Base-by-base conservation (phyloP, 345 rosid species). In the Sapria himalayana region DNA sequence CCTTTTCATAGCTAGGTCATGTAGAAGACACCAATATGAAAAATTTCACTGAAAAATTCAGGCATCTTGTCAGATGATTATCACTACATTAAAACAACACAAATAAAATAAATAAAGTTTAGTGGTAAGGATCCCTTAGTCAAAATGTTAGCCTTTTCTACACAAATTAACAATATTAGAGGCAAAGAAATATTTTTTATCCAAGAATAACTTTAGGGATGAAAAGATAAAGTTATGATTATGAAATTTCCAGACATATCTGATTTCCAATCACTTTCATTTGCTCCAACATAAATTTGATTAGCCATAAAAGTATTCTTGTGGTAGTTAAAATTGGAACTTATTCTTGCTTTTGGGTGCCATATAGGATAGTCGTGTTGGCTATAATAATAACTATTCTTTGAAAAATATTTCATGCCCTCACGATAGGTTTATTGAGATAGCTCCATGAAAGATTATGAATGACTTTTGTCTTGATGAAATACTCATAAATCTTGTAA, bases 1-100 rank as follows among this genome's bases (percentile, higher is more conserved):
- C 21, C 10, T 52, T 46, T 16, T 46, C 53, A 27, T 38, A 32
- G 38, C 17, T 2, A 18, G 42, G 38, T 58, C 57, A 22, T 51
- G 25, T 8, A 60, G 11, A 5, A 39, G 34, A 33, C 41, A 49
- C 12, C 0, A 21, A 4, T n/a, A 7, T 1, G 3, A 35, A 22
- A 21, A 53, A 59, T 0, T 12, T 19, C 4, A 43, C n/a, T 3
- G 5, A 19, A 8, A 43, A 59, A 16, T 43, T 20, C 18, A 43
- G 13, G 0, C 38, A 41, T 0, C 5, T 0, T 1, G 20, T 38
- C 3, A 39, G 9, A 2, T 16, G 19, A 1, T 39, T 13, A 1
- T 43, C 37, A n/a, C 6, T 22, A 43, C 1, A 54, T 17, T 1
- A 59, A 15, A 29, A 46, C 54, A 33, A 33, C 18, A 0, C 4